These are phyloP conservation scores for Dothistroma pini DNA, from an alignment of 2,329 filamentous ascomycete genomes.

Conservation along the genomic window DNA sequence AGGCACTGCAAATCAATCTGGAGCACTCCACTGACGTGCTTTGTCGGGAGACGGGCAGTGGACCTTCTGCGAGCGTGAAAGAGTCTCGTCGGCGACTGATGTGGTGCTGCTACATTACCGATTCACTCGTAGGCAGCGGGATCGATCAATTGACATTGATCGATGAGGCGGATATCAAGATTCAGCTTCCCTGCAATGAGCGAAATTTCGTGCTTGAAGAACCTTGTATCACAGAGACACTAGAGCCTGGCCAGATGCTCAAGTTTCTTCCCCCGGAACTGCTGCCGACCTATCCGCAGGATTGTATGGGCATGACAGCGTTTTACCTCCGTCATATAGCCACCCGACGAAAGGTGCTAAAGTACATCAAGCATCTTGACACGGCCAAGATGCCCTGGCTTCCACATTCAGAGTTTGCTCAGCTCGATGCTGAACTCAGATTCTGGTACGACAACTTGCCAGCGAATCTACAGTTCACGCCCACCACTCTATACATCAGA, in stretches of 20 bases:
- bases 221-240: constrained; percentile 25
- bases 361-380: constrained; percentile 27
- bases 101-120: constrained; percentile 28
- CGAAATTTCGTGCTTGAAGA: constrained; percentile 25
- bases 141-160: constrained; percentile 27
- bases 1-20: constrained; percentile 26
- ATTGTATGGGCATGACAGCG: constrained; percentile 26
- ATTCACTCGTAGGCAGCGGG: constrained; percentile 24
- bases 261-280: constrained; percentile 22
- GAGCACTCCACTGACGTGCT: constrained; percentile 27
- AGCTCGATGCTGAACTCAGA: constrained; percentile 21
- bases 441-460: constrained; percentile 26
- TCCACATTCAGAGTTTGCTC: constrained; percentile 25
- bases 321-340: constrained; percentile 26
- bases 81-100: constrained; percentile 26
- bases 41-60: constrained; percentile 20
- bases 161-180: constrained; percentile 27
- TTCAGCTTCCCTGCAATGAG: constrained; percentile 27
- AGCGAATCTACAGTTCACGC: constrained; percentile 26
- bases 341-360: constrained; percentile 23
- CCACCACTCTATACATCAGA: constrained; percentile 25
- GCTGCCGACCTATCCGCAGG: constrained; percentile 23
- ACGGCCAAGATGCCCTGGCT: constrained; percentile 24
- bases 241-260: constrained; percentile 23
- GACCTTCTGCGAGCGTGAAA: constrained; percentile 25